These are phyloP conservation scores for Aspergillus conjunctus DNA, from an alignment of 495 filamentous ascomycete genomes.

Conservation along the genomic window DNA sequence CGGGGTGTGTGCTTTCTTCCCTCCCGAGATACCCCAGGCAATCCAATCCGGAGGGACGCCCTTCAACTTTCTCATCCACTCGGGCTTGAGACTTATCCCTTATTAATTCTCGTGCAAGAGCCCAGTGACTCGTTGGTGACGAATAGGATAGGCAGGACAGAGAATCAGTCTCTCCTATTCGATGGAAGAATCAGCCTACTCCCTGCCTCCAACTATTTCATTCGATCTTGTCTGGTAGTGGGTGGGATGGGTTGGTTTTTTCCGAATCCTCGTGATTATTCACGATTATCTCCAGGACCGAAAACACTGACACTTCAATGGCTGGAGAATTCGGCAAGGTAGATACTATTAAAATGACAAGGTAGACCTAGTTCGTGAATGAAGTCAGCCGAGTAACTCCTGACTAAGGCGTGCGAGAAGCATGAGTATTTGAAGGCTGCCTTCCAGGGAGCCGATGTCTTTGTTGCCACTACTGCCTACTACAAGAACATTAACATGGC, in stretches of 20 bases:
- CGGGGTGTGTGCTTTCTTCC: too few species aligned
- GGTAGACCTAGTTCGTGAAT: neutral
- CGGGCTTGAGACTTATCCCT: neutral
- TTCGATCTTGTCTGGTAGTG: neutral
- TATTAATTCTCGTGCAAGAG: too few species aligned
- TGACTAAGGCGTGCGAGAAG: neutral
- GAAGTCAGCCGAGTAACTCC: neutral
- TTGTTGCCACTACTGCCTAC: neutral
- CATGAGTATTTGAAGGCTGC: neutral
- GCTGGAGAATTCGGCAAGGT: neutral
- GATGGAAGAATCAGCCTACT: slow-evolving; percentile 16
- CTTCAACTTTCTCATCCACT: neutral
- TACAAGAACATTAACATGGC: neutral
- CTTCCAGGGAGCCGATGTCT: neutral
- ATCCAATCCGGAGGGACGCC: too few species aligned
- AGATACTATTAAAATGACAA: neutral
- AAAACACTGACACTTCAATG: neutral
- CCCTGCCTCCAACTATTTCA: neutral
- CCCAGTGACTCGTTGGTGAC: neutral
- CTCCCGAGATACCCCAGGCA: too few species aligned
- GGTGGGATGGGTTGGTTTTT: neutral
- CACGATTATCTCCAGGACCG: neutral
- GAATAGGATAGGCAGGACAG: neutral
- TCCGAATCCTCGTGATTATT: slow-evolving; percentile 2
- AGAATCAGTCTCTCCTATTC: slow-evolving; percentile 8